phyloP scores from a whole-genome alignment of 2,329 filamentous ascomycete genomes.

The Colletotrichum phormii region DNA sequence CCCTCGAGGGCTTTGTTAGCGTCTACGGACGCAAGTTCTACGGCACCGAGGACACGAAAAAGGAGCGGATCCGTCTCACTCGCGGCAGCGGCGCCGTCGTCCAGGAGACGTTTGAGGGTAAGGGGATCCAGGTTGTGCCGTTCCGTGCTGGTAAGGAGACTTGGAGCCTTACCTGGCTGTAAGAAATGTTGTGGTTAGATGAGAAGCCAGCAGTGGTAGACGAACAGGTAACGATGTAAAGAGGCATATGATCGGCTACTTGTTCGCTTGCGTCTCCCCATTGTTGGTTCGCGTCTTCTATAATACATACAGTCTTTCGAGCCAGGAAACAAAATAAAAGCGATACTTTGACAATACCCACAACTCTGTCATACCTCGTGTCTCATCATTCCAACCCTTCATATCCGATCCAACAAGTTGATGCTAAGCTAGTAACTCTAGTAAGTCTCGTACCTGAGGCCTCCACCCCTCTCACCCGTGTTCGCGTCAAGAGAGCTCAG shows the following conservation, averaged over 20 bases:
- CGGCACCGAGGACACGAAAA: conserved; percentile 57
- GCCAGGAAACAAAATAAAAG: not conserved
- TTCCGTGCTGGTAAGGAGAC: conserved; percentile 72
- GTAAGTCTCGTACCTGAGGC: not conserved
- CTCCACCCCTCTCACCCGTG: not conserved
- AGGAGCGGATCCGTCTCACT: conserved; percentile 67
- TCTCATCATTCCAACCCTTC: conserved; percentile 10
- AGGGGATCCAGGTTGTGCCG: conserved; percentile 72
- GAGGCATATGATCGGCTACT: not conserved
- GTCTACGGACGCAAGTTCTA: conserved; percentile 67
- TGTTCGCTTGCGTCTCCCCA: not conserved
- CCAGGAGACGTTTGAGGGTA: conserved; percentile 63
- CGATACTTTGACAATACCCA: not conserved
- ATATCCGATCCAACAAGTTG: not conserved
- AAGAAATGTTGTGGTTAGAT: not conserved
- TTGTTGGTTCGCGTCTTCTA: conserved; percentile 29
- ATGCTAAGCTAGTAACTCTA: not conserved
- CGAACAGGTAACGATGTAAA: not conserved
- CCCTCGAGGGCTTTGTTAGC: conserved; percentile 66
- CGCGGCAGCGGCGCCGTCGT: conserved; percentile 66
- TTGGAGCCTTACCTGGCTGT: conserved; percentile 64
- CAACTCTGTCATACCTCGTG: conserved; percentile 23
- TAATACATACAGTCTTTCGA: conserved; percentile 33
- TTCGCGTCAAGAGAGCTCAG: not conserved
- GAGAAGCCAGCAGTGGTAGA: not conserved